Conservation (phyloP, 768 basidiomycete genomes). For the Pleurotus djamor region DNA sequence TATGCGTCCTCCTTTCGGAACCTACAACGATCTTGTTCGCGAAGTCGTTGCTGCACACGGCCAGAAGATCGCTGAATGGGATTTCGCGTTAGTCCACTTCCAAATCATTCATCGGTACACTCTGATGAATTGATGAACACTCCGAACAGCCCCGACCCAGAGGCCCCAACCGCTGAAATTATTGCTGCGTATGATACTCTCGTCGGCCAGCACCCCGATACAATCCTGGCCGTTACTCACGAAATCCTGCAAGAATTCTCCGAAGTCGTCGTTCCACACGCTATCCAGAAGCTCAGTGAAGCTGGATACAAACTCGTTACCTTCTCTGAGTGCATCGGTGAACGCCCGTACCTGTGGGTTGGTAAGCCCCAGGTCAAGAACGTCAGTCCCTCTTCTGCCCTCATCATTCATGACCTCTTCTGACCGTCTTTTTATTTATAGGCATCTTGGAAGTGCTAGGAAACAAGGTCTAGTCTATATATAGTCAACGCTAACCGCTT, state of each 20-base stretch:
- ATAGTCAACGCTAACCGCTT: too few relatives aligned
- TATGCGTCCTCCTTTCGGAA: slow-evolving; percentile 37
- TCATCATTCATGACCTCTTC: too few relatives aligned
- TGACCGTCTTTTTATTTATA: too few relatives aligned
- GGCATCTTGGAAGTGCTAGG: too few relatives aligned
- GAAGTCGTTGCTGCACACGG: slow-evolving; percentile 17
- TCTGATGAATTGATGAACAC: neutral
- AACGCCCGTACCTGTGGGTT: slow-evolving; percentile 30
- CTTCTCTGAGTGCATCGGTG: slow-evolving; percentile 36
- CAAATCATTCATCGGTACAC: neutral
- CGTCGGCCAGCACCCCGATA: slow-evolving; percentile 26
- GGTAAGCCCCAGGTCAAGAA: slow-evolving; percentile 1
- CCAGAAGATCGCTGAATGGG: slow-evolving; percentile 27
- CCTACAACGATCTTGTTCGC: slow-evolving; percentile 29
- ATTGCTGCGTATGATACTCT: slow-evolving; percentile 20
- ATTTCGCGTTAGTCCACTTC: slow-evolving; percentile 25
- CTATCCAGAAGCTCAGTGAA: slow-evolving; percentile 28
- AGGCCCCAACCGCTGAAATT: slow-evolving; percentile 28
- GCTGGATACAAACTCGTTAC: slow-evolving; percentile 41
- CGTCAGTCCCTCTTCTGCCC: neutral
- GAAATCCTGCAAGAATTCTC: slow-evolving; percentile 20
- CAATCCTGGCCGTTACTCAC: slow-evolving; percentile 39
- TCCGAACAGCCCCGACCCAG: slow-evolving; percentile 22
- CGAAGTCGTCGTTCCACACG: slow-evolving; percentile 31
- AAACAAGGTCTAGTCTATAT: too few relatives aligned